Conservation (phyloP, 2,329 filamentous ascomycete genomes). For the Trichoderma afroharzianum region DNA sequence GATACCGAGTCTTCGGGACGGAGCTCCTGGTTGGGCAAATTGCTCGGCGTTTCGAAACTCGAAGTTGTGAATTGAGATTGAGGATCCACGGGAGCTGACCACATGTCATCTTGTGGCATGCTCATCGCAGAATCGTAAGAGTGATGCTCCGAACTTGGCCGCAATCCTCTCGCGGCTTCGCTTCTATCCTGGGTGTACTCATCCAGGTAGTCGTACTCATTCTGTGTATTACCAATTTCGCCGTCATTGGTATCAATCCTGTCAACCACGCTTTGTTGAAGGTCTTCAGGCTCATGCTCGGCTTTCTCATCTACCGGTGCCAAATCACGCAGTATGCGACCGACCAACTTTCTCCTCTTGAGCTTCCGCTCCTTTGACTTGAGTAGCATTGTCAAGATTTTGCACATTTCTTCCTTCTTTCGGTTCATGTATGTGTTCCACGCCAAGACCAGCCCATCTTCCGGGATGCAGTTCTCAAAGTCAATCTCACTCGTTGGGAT, state of each 20-base stretch:
- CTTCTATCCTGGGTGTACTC: background rate
- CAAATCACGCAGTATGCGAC: constrained; percentile 1
- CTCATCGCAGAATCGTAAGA: background rate
- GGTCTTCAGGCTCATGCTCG: background rate
- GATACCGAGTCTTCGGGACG: constrained; percentile 7
- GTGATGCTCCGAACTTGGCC: background rate
- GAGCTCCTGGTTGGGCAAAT: background rate
- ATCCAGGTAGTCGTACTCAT: background rate
- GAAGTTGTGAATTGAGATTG: background rate
- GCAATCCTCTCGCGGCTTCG: background rate
- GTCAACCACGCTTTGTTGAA: background rate
- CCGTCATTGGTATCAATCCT: background rate
- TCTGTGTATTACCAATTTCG: background rate
- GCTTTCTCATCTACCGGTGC: background rate
- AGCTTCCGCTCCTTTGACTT: constrained; percentile 11
- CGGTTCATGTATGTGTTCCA: constrained; percentile 18
- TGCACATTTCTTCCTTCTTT: constrained; percentile 20
- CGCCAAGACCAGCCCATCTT: constrained; percentile 3
- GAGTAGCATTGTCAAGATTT: background rate
- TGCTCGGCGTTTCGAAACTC: background rate
- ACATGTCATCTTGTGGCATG: background rate
- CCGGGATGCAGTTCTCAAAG: background rate
- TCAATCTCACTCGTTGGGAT: constrained; percentile 17
- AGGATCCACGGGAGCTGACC: background rate
- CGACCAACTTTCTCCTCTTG: background rate